These are phyloP conservation scores for Galerina marginata DNA, from an alignment of 768 basidiomycete species.

Conservation along the genomic window DNA sequence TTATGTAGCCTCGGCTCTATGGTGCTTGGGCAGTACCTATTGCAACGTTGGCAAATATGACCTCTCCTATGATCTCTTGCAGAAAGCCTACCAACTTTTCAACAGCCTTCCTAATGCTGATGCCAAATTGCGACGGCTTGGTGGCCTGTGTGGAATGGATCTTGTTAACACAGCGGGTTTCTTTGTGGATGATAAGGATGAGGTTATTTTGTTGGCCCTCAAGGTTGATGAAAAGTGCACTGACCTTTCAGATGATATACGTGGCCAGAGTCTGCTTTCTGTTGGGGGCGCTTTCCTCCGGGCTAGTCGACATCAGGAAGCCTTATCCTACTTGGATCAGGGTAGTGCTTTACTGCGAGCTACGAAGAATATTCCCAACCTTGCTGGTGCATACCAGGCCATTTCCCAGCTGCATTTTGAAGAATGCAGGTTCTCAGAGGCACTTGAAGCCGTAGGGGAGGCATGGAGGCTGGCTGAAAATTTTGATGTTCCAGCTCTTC, in stretches of 20 bases:
- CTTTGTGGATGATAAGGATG: no score
- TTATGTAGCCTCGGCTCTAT: no score
- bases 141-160: no score
- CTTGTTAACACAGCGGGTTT: no score
- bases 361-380: neutral
- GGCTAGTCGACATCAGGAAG: neutral
- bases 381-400: neutral
- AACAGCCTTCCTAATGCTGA: no score
- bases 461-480: neutral
- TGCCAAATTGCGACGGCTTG: no score
- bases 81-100: no score
- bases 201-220: no score
- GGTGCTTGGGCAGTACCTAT: no score
- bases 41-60: no score
- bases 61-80: no score
- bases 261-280: slow-evolving; percentile 3
- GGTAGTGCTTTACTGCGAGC: neutral
- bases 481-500: neutral
- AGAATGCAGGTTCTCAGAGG: neutral
- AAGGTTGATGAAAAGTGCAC: no score
- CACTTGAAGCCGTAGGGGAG: neutral
- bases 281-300: neutral
- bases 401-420: neutral
- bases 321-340: neutral
- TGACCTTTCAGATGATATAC: slow-evolving; percentile 4